These are phyloP conservation scores for Pugionium dolabratum DNA, from an alignment of 345 rosid species.

Conservation along the genomic window DNA sequence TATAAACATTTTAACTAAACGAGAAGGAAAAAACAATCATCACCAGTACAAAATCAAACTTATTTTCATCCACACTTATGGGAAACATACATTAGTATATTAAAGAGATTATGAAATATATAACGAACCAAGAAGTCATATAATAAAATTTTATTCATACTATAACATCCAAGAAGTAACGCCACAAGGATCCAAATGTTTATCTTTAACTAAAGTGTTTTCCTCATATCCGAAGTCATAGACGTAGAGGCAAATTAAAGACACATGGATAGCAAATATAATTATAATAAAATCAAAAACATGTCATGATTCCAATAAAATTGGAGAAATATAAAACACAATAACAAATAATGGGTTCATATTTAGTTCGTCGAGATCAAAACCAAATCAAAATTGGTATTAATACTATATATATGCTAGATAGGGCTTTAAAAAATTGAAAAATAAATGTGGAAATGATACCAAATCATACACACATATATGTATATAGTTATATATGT, in stretches of 20 bases:
- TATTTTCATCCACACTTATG: constrained; percentile 14
- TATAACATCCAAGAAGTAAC: constrained; percentile 1
- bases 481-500: not conserved
- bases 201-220: not conserved
- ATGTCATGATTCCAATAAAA: constrained; percentile 21
- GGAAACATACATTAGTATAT: no score
- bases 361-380: constrained; percentile 20
- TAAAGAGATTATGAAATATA: constrained; percentile 6
- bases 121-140: not conserved
- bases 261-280: not conserved
- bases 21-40: constrained; percentile 13
- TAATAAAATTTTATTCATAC: constrained; percentile 1
- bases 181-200: no score
- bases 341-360: not conserved
- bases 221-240: constrained; percentile 20
- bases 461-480: constrained; percentile 4
- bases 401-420: constrained; percentile 1
- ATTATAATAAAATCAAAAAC: constrained; percentile 1
- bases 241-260: not conserved
- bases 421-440: constrained; percentile 22
- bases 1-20: not conserved
- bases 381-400: constrained; percentile 11
- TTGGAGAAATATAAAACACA: not conserved
- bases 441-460: constrained; percentile 13
- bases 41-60: constrained; percentile 9